Base-by-base conservation (phyloP, 192 early-diverging fungal species). In the Coemansia sp. region DNA sequence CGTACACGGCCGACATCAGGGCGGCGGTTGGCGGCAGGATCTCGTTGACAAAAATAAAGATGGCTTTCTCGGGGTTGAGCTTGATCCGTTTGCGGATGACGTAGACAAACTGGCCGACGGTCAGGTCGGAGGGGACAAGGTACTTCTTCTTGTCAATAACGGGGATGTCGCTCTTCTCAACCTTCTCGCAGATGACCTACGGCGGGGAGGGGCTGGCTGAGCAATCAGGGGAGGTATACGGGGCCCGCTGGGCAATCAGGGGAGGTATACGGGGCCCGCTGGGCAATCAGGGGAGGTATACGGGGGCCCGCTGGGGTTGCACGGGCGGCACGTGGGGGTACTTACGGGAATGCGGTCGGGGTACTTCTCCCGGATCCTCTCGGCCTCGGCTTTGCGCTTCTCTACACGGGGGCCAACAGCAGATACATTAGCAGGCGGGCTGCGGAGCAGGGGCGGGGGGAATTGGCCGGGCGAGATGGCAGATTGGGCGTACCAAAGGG, bases 91-190 rank as follows among this genome's bases (percentile, higher is more conserved):
- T 96, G 44, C 94, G 83, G 60, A 92, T 92, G 31, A 92, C 92
- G 54, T 94, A 98, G 47, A 96, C 93, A 60, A 96, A 96, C 68
- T 98, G 94, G 22, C 92, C 94, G 16, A 98, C 91, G 7, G 94
- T 98, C 36, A 98, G 71, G 56, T 97, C 94, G 44, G 89, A 82
- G 7, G 96, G 96, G 5, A 98, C 96, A 44, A 98, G 78, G 52
- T 97, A 98, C 71, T 98, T 98, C 59, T 97, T 98, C 85, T 98
- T 98, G 79, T 98, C 96, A 54, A 98, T 97, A 14, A 76, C 85
- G 12, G 86, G 84, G 64, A 98, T 96, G 63, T 97, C 94, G 51
- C 85, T 89, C 76, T 95, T 97, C 57, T 98, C 96, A 26, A 92
- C 92, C 77, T 94, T 94, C 64, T 98, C 96, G 59, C 87, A 88